Evolutionary conservation across 2,329 filamentous ascomycete genomes (phyloP), one percentile per base, ranked within the genome.

Genomic region (Venturia oleaginea): DNA sequence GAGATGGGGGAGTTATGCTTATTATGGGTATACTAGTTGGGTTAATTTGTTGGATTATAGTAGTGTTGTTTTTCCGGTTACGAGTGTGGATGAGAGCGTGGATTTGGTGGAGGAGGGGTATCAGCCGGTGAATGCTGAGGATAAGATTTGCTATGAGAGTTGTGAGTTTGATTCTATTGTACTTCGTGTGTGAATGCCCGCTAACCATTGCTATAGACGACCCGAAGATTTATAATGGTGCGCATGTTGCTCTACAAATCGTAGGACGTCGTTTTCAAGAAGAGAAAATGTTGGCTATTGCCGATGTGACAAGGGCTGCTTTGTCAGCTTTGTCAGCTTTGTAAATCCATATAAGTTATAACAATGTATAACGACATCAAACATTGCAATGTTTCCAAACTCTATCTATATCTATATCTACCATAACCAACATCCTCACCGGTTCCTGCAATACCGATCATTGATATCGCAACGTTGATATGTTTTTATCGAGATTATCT

Each of bases 11-110:
- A 70, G 59, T 67, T 75, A 72, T 61, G 67, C 59, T 10, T 75
- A 76, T 61, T 74, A 73, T 64, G 74, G 64, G 34, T 82, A 81
- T 65, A 75, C 74, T 1, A 68, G 69, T 1, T 78, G 68, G 67
- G 76, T 84, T 55, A 87, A 86, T 67, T 59, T 83, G 22, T 67
- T 86, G 22, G 83, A 86, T 69, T 86, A 86, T 65, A 82, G 79
- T 1, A 75, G 75, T 38, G 78, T 80, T 0, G 77, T 81, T 1
- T 75, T 87, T 22, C 84, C 84, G 0, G 81, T 86, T 0, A 85
- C 83, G 0, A 77, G 72, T 54, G 82, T 79, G 0, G 78, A 86
- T 65, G 81, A 81, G 68, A 70, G 62, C 0, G 61, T 84, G 4
- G 84, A 86, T 69, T 68, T 72, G 17, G 70, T 75, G 30, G 73